A percentile compares a stretch with the other conserved stretches of the same genome.
Conservation (phyloP, 306 rosid species). For the Carpinus fangiana region DNA sequence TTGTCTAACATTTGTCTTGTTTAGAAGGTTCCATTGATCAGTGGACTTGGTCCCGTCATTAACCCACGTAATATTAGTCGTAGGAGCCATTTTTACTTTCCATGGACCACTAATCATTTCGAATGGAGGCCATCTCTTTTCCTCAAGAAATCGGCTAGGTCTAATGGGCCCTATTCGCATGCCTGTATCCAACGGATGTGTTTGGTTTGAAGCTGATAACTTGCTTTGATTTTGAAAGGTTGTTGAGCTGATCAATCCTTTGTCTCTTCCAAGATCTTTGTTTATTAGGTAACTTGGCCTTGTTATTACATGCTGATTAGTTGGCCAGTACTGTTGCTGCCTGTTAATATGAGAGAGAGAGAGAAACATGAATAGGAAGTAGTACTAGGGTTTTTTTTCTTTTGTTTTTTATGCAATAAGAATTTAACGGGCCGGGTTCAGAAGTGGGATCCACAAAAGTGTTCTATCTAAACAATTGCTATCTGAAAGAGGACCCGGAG, state of each 20-base stretch:
- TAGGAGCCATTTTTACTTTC: constrained; percentile 31
- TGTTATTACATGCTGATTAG: constrained; percentile 31
- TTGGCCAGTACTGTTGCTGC: constrained; percentile 36
- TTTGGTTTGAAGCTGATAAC: constrained; percentile 28
- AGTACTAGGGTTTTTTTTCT: no score
- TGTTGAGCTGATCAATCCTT: constrained; percentile 19
- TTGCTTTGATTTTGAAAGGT: constrained; percentile 33
- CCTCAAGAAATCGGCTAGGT: constrained; percentile 56
- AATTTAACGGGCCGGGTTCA: no score
- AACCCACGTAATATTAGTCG: constrained; percentile 15
- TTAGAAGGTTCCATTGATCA: constrained; percentile 29
- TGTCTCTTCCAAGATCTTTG: constrained; percentile 25
- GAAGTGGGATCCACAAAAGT: no score
- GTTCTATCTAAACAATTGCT: no score
- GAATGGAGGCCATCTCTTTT: constrained; percentile 51
- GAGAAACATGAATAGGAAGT: not conserved
- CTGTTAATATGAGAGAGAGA: constrained; percentile 21
- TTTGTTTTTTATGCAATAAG: no score
- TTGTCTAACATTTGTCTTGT: constrained; percentile 25
- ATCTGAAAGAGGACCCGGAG: no score
- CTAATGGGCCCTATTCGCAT: constrained; percentile 44
- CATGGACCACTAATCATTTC: constrained; percentile 30
- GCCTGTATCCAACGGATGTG: constrained; percentile 20
- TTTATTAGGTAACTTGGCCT: constrained; percentile 31
- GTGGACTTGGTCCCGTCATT: constrained; percentile 22